Evolutionary conservation across 2,329 filamentous ascomycete species (phyloP).

Genomic region (Aureobasidium sp.): DNA sequence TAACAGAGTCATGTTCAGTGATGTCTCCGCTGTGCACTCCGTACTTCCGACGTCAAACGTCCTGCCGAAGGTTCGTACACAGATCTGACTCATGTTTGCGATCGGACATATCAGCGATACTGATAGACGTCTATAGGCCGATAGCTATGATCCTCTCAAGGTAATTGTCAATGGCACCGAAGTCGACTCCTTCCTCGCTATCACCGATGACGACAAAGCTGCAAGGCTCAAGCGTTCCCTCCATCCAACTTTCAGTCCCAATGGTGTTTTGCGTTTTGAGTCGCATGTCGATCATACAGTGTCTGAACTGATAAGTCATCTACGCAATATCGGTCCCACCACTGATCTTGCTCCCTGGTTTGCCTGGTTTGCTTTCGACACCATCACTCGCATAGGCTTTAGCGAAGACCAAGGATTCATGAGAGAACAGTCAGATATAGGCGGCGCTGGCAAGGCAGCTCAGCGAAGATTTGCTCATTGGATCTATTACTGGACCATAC

Average conservation of each 20-base stretch:
- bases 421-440: not conserved
- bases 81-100: not conserved
- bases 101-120: not conserved
- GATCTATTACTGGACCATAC: not conserved
- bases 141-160: not conserved
- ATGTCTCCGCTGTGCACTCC: not conserved
- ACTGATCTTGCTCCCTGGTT: not conserved
- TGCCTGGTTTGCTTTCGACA: not conserved
- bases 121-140: not conserved
- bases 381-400: not conserved
- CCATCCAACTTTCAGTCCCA: not conserved
- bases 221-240: not conserved
- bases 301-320: not conserved
- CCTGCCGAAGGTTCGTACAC: not conserved
- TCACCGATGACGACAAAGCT: not conserved
- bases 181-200: not conserved
- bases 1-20: not conserved
- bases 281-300: not conserved
- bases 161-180: not conserved
- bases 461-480: not conserved
- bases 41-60: not conserved
- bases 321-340: not conserved
- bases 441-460: not conserved
- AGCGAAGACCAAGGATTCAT: not conserved
- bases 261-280: not conserved